These are phyloP conservation scores for Heimioporus punctisporus DNA, from an alignment of 1,284 basidiomycete species.

Conservation along the genomic window DNA sequence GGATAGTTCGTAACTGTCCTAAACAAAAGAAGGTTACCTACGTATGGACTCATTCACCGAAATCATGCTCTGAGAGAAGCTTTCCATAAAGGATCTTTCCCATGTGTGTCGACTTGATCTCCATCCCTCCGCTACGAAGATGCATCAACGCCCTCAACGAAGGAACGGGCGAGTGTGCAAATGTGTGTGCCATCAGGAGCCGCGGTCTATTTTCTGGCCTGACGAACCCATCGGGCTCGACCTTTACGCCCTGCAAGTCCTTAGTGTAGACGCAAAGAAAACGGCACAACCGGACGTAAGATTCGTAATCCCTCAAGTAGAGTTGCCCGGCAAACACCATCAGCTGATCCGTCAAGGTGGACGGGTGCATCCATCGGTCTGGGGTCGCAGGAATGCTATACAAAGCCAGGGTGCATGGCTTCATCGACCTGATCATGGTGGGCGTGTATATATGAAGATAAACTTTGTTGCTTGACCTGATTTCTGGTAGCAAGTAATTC, in stretches of 20 bases:
- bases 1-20: too few relatives aligned
- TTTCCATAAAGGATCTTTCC: conserved; percentile 6
- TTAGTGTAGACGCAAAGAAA: conserved; percentile 21
- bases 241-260: conserved; percentile 11
- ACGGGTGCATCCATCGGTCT: neutral
- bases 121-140: conserved; percentile 44
- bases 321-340: neutral
- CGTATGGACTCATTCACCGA: conserved; percentile 5
- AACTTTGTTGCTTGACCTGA: neutral
- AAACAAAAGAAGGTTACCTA: too few relatives aligned
- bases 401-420: conserved; percentile 39
- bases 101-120: conserved; percentile 18
- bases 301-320: neutral
- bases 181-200: conserved; percentile 11
- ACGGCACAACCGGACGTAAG: neutral
- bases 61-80: conserved; percentile 30
- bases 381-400: neutral
- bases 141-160: conserved; percentile 35
- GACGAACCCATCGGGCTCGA: conserved; percentile 40
- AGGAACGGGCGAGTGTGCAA: conserved; percentile 30
- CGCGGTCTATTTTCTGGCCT: conserved; percentile 18
- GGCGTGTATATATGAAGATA: neutral
- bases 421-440: conserved; percentile 34
- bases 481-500: neutral
- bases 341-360: neutral